Base-by-base conservation (phyloP, 164 flowering plant species). In the Dillenia suffruticosa region DNA sequence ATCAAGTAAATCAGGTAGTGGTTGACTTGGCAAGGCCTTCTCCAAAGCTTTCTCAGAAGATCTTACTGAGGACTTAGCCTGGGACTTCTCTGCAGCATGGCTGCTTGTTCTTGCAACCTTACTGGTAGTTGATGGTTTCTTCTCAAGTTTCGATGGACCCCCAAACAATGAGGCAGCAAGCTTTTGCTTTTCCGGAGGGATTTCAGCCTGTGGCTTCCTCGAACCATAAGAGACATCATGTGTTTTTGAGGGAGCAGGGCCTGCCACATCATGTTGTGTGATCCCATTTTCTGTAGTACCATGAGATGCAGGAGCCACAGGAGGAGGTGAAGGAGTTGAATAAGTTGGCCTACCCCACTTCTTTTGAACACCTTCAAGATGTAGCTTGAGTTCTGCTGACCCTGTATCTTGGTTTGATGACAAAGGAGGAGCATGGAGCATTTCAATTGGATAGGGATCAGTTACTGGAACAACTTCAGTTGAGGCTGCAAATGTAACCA, bases 91-190 rank as follows among this genome's bases (percentile, higher is more conserved):
- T 26, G 57, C 64, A 46, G 69, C 60, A 59, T 71, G 61, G 54
- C 52, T 77, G 72, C 72, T 65, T 3, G 65, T 51, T 65, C 72
- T 86, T 50, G 84, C 44, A 56, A 58, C 68, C 75, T 77, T 85
- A 24, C 80, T 64, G 24, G 79, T 49, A 51, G 84, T 70, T 60
- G 85, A 52, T 24, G 81, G 61, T 65, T 56, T 85, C 69, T 74
- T 86, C 46, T 85, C 92, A 43, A 79, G 48, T 71, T 78, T 86
- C 14, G 92, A 78, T 32, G 84, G 55, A 12, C 90, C 89, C 49
- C 99, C 99, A 74, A 95, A 95, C n/a, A 95, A 65, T 19, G 99
- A 92, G 62, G 96, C 99, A 49, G 97, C 99, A 64, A 95, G 91
- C 68, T 74, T 95, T 75, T 95, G 93, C 77, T 88, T 95, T 66